Conservation (phyloP, 345 rosid species). For the Pistacia atlantica region DNA sequence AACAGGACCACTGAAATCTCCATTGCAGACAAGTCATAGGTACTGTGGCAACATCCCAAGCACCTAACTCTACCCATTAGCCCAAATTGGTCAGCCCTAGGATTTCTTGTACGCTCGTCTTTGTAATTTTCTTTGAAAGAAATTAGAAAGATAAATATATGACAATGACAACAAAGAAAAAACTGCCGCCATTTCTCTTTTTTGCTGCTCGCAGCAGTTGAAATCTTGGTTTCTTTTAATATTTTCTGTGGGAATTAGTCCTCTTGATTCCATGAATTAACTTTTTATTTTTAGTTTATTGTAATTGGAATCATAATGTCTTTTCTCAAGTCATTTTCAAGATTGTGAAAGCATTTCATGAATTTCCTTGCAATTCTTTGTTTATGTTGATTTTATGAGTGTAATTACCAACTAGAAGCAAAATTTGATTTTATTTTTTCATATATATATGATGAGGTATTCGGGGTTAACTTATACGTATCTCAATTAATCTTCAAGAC, state of each 20-base stretch:
- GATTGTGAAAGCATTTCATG: neutral
- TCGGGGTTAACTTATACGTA: too few relatives aligned
- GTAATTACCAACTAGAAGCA: too few relatives aligned
- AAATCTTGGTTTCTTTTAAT: neutral
- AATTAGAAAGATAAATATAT: neutral
- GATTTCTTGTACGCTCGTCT: constrained; percentile 3
- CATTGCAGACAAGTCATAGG: neutral
- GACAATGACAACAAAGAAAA: neutral
- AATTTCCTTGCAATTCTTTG: neutral
- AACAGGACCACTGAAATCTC: too few relatives aligned
- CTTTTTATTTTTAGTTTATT: too few relatives aligned
- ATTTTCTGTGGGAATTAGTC: too few relatives aligned
- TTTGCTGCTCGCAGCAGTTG: neutral
- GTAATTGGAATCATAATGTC: too few relatives aligned
- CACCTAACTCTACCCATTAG: neutral
- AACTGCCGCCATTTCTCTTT: too few relatives aligned
- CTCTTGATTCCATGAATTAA: too few relatives aligned
- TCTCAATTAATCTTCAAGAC: too few relatives aligned
- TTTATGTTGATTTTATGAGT: neutral
- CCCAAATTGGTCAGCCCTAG: neutral
- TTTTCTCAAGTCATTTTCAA: too few relatives aligned
- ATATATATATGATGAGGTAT: too few relatives aligned
- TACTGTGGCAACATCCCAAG: neutral
- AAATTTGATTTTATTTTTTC: neutral
- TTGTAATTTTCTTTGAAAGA: neutral